These are phyloP conservation scores for Arthrobotrys megalospora DNA, from an alignment of 2,329 filamentous ascomycete species.

Conservation along the genomic window DNA sequence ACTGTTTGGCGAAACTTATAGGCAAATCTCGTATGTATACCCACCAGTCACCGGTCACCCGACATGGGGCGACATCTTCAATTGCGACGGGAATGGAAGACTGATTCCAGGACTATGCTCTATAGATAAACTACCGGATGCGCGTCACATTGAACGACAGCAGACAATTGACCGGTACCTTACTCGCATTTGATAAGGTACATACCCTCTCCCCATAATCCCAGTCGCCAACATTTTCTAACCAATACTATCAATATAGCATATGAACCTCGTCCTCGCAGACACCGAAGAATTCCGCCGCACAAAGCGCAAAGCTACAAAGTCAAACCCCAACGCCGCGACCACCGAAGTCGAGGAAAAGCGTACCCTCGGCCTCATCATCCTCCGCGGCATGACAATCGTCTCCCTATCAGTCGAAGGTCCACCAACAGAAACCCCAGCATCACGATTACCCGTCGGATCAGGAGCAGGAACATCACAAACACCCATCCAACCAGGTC, in stretches of 20 bases:
- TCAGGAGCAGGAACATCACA: constrained; percentile 70
- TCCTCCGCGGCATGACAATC: constrained; percentile 93
- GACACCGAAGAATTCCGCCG: constrained; percentile 98
- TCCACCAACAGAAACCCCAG: constrained; percentile 92
- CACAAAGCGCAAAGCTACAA: constrained; percentile 86
- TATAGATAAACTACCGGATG: constrained; percentile 99
- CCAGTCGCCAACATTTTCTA: constrained; percentile 40
- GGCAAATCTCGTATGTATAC: constrained; percentile 62
- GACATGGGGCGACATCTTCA: constrained; percentile 4
- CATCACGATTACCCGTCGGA: constrained; percentile 82
- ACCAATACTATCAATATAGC: constrained; percentile 71
- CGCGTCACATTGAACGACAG: constrained; percentile 94
- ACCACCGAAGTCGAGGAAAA: constrained; percentile 94
- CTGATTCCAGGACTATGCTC: constrained; percentile 52
- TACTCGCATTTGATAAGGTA: constrained; percentile 99
- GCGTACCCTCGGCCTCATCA: constrained; percentile 93
- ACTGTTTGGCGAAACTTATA: constrained; percentile 35
- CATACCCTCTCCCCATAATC: constrained; percentile 58
- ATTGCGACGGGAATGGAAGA: constrained; percentile 20
- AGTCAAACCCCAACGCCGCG: constrained; percentile 77
- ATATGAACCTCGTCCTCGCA: constrained; percentile 99
- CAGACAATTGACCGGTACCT: constrained; percentile 95
- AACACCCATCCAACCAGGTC: constrained; percentile 79
- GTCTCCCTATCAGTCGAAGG: constrained; percentile 96
- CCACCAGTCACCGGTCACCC: constrained; percentile 29